Percentiles rank a stretch among this genome's conserved stretches.
These are phyloP conservation scores for Pichia nakasei DNA, from an alignment of 805 yeast genomes.

Conservation along the genomic window DNA sequence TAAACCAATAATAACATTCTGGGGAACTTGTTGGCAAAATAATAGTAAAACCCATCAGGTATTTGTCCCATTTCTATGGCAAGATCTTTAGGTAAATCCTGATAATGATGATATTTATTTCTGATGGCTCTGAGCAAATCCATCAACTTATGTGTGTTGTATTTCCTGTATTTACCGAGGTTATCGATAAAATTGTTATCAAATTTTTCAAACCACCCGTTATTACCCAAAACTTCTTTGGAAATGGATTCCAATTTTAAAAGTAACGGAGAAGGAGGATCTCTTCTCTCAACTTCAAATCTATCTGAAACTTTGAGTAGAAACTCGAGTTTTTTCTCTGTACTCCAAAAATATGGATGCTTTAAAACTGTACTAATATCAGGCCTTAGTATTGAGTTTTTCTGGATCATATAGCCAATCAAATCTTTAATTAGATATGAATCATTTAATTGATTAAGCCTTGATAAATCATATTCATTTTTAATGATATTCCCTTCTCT, in stretches of 20 bases:
- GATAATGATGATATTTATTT: conserved; percentile 90
- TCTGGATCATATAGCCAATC: conserved; percentile 60
- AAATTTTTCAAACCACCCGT: conserved; percentile 72
- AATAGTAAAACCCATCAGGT: conserved; percentile 77
- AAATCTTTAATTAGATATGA: conserved; percentile 63
- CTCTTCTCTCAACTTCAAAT: conserved; percentile 87
- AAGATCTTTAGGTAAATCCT: conserved; percentile 70
- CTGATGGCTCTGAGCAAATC: conserved; percentile 84
- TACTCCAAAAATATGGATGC: conserved; percentile 88
- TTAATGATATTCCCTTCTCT: conserved; percentile 84
- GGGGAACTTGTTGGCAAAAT: conserved; percentile 73
- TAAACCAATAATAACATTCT: conserved; percentile 67
- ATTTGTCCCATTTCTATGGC: conserved; percentile 62
- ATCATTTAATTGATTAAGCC: conserved; percentile 38
- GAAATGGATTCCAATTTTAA: conserved; percentile 61
- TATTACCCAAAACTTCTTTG: conserved; percentile 44
- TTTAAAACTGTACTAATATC: conserved; percentile 55
- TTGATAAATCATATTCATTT: conserved; percentile 44
- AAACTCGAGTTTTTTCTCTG: conserved; percentile 69
- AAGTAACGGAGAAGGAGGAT: conserved; percentile 47
- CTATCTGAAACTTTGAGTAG: conserved; percentile 83
- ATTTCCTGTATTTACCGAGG: conserved; percentile 85
- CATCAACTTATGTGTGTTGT: conserved; percentile 67
- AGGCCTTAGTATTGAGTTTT: conserved; percentile 64
- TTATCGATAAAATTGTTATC: conserved; percentile 70